Evolutionary conservation across 805 yeast species (phyloP), one percentile per base, ranked within the genome.

Genomic region (Yamadazyma scolyti): DNA sequence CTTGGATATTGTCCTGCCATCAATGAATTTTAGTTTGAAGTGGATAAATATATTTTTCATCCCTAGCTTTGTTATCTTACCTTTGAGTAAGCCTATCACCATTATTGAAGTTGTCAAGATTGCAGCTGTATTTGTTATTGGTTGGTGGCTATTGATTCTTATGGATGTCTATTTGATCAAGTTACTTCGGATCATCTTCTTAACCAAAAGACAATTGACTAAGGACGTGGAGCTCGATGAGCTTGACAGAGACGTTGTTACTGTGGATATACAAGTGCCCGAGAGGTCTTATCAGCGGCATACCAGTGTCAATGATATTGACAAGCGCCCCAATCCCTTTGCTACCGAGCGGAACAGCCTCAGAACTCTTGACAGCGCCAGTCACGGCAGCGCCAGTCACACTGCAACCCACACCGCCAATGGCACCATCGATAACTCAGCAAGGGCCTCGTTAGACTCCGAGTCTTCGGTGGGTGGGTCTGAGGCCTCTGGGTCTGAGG

Each of bases 41-140:
- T 83, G 93, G 90, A 84, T 84, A 56, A 82, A 80, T 50, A 70
- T 81, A 5, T 82, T 79, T 48, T 84, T 83, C 63, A 77, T 85
- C 1, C 90, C 93, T 1, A 78, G 88, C 0, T 83, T 84, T 48
- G 75, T 83, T 21, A 72, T 79, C 0, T 65, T 83, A 20, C 90
- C 90, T 0, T 63, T 82, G 31, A 72, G 85, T 9, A 70, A 73
- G n/a, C 71, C 72, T 38, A 78, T 84, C 28, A 63, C 79, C 11
- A 79, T 78, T 25, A 71, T 68, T 14, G 90, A 83, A 43, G 84
- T 85, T 8, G 62, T 80, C 43, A 78, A 78, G 30, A 83, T 83
- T 21, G 85, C 83, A 1, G 90, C 79, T 0, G 83, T 82, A 5
- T 84, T 82, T 43, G 65, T 79, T 5, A 40, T 82, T 28, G 90